Base-by-base conservation (phyloP, 2,329 filamentous ascomycete species). In the Colletotrichum zoysiae region DNA sequence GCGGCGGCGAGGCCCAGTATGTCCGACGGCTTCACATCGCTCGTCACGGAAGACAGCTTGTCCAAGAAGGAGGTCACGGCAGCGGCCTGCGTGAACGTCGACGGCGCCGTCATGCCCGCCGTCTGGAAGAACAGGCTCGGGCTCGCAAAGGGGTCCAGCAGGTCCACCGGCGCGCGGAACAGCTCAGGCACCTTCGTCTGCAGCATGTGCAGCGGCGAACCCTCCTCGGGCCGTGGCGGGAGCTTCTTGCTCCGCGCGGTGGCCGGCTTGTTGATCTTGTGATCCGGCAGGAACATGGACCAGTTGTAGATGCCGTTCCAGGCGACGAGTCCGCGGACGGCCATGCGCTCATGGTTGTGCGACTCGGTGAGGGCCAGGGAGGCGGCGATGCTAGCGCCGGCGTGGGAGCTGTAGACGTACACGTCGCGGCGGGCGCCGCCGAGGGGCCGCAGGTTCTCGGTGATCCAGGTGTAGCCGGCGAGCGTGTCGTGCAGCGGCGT, bases 241-340 rank as follows among this genome's bases (percentile, higher is more conserved):
- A 76, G 67, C 53, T 57, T 69, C 26, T 65, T 67, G 50, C 65
- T 60, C 11, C 64, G 51, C 16, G 65, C 18, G 48, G 53, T 42
- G 14, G 68, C 48, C 23, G 69, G 68, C 44, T 77, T 74, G 74
- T 88, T 84, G 72, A 84, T 78, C 8, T 81, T 83, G 69, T 90
- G 86, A 73, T 86, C 84, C 0, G 86, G 86, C 14, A 89, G 82
- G 70, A 90, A 88, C 78, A 83, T 87, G 68, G 88, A 89, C 90
- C 89, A 91, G 80, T 91, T 87, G 80, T 89, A 91, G 70, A 91
- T 84, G 53, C 88, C 89, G 74, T 91, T 89, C 78, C 86, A 86
- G 9, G 85, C 84, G 20, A 89, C 80, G 42, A 90, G 78, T 9
- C 89, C 89, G 12, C 86, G 83, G 55, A 91, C 81, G 50, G 81